Base-by-base conservation (phyloP, 495 filamentous ascomycete genomes). In the Neurospora tetraspora region DNA sequence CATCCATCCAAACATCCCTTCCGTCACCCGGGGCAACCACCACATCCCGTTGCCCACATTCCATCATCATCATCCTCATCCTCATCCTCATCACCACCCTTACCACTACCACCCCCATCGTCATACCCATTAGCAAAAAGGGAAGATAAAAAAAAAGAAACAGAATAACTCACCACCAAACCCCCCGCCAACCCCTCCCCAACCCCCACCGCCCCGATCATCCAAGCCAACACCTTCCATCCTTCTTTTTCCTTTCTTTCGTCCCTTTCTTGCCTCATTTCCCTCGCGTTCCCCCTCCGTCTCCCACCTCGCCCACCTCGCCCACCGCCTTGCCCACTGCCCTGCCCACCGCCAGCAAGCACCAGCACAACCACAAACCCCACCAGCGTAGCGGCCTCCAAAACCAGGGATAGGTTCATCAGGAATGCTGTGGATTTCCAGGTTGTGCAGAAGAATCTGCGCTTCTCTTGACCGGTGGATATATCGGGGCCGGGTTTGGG, bases 351-450 rank as follows among this genome's bases (percentile, higher is more conserved):
- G 34, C 0, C 34, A 36, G 5, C 4, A 36, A 36, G 5, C 4
- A n/a, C n/a, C n/a, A 36, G 5, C 34, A 36, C 34, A 27, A 93
- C 86, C 61, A 91, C 76, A 80, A 92, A 96, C 4, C 90, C 86
- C 14, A 96, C 89, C 18, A 96, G 78, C 59, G 88, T 89, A 70
- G 91, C 91, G 20, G 92, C 86, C 82, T 97, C 89, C 38, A 94
- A 74, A 43, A 97, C 88, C 40, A 93, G 85, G 34, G 91, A 88
- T 74, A 97, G 91, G 70, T 87, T 91, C 88, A 97, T 93, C 70
- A 97, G 82, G 80, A 97, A 97, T 11, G 92, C 94, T 71, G 93
- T 89, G 53, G 89, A 91, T 39, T 92, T 88, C 95, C 95, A 36
- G 34, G 0, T 36, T 36, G 34, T 36, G 34, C n/a, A n/a, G n/a